Evolutionary conservation across 2,329 filamentous ascomycete species (phyloP).

Genomic region (Aspergillus tubingensis): DNA sequence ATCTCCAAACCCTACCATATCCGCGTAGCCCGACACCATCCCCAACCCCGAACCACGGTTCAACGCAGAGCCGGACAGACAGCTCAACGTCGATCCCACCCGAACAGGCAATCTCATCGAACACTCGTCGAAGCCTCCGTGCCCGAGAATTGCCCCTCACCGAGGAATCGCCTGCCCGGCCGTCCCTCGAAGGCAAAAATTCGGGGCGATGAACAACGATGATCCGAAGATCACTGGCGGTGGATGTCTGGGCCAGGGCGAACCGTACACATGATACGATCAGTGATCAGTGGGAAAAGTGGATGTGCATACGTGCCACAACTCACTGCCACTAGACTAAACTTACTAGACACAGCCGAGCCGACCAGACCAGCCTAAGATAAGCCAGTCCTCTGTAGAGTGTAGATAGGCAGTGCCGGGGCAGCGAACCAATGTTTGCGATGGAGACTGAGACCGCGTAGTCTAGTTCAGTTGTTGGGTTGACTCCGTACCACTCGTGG

Average conservation of each 20-base stretch:
- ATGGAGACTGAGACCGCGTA: neutral
- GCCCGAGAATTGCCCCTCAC: neutral
- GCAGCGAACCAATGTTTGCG: neutral
- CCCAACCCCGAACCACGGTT: constrained; percentile 3
- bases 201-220: neutral
- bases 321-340: neutral
- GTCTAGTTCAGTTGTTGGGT: too few relatives aligned
- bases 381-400: too few relatives aligned
- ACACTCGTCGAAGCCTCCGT: constrained; percentile 4
- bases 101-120: constrained; percentile 12
- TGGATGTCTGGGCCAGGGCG: neutral
- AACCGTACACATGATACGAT: neutral
- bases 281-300: neutral
- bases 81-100: constrained; percentile 11
- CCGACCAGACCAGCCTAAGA: neutral
- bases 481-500: too few relatives aligned
- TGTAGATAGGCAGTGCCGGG: neutral
- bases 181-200: neutral
- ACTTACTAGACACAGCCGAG: neutral
- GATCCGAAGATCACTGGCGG: constrained; percentile 2
- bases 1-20: neutral
- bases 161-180: too few relatives aligned
- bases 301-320: neutral
- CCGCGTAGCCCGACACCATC: neutral
- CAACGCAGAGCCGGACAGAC: neutral